These are phyloP conservation scores for Ascosphaera apis DNA, from an alignment of 2,329 filamentous ascomycete genomes.

Conservation along the genomic window DNA sequence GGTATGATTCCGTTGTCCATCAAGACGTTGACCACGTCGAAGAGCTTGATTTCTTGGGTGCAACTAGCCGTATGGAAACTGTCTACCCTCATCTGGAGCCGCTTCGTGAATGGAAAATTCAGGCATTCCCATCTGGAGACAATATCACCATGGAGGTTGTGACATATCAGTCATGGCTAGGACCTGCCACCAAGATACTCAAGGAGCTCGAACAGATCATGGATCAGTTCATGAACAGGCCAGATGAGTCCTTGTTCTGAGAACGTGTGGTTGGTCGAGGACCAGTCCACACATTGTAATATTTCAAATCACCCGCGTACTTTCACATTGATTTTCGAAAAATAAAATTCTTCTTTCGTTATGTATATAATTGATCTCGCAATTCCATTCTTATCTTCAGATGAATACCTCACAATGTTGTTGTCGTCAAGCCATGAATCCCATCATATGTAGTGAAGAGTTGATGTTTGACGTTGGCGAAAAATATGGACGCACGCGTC, in stretches of 20 bases:
- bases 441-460: too few relatives aligned
- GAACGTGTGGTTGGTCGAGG: not conserved
- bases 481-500: too few relatives aligned
- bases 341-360: conserved; percentile 3
- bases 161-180: conserved; percentile 33
- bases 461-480: too few relatives aligned
- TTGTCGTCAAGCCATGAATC: too few relatives aligned
- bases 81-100: conserved; percentile 32
- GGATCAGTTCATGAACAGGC: conserved; percentile 13
- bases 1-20: conserved; percentile 30
- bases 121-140: conserved; percentile 33
- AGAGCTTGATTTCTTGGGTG: conserved; percentile 9
- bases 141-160: conserved; percentile 35
- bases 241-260: conserved; percentile 2
- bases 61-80: conserved; percentile 26
- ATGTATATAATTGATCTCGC: too few relatives aligned
- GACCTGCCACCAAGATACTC: conserved; percentile 26
- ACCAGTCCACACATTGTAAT: too few relatives aligned
- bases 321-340: too few relatives aligned
- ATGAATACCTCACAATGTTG: too few relatives aligned
- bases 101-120: conserved; percentile 35
- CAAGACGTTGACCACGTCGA: conserved; percentile 36
- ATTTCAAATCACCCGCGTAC: too few relatives aligned
- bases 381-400: too few relatives aligned
- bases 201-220: conserved; percentile 24